phyloP scores from a whole-genome alignment of 192 early-diverging fungal species.

The Pilobolus umbonatus region DNA sequence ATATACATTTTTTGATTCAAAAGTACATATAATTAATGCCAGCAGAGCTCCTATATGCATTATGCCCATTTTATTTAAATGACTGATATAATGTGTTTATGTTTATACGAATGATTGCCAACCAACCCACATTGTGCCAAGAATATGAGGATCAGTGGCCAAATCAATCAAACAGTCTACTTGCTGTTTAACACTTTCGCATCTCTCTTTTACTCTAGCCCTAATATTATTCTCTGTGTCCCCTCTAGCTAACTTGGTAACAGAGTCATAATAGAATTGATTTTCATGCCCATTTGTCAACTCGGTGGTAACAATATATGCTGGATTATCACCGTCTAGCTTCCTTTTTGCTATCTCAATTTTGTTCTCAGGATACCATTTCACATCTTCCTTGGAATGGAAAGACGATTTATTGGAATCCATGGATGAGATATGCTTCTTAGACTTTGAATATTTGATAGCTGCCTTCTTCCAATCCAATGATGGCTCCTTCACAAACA shows the following conservation, averaged over 20 bases:
- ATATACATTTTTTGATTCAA: too few relatives aligned
- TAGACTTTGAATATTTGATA: slow-evolving; percentile 53
- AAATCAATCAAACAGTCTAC: slow-evolving; percentile 70
- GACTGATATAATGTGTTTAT: too few relatives aligned
- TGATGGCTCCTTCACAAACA: slow-evolving; percentile 80
- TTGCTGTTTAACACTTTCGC: slow-evolving; percentile 55
- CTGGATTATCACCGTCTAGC: slow-evolving; percentile 66
- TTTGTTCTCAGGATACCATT: slow-evolving; percentile 76
- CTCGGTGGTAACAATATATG: slow-evolving; percentile 54
- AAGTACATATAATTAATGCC: too few relatives aligned
- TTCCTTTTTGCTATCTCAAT: slow-evolving; percentile 67
- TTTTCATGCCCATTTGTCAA: slow-evolving; percentile 56
- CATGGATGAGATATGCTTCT: slow-evolving; percentile 27
- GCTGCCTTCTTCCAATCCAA: slow-evolving; percentile 77
- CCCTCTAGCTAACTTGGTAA: slow-evolving; percentile 49
- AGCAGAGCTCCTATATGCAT: too few relatives aligned
- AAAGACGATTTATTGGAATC: not conserved
- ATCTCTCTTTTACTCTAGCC: slow-evolving; percentile 39
- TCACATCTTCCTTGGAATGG: not conserved
- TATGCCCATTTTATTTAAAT: too few relatives aligned
- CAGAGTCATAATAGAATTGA: slow-evolving; percentile 44
- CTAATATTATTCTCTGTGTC: slow-evolving; percentile 40
- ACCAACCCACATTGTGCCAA: slow-evolving; percentile 63
- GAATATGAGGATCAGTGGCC: slow-evolving; percentile 65
- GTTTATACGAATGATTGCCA: slow-evolving; percentile 59